Percentiles rank a stretch among this genome's conserved stretches.
Evolutionary conservation across 768 basidiomycete species (phyloP).

Genomic region (Lactarius akahatsu): DNA sequence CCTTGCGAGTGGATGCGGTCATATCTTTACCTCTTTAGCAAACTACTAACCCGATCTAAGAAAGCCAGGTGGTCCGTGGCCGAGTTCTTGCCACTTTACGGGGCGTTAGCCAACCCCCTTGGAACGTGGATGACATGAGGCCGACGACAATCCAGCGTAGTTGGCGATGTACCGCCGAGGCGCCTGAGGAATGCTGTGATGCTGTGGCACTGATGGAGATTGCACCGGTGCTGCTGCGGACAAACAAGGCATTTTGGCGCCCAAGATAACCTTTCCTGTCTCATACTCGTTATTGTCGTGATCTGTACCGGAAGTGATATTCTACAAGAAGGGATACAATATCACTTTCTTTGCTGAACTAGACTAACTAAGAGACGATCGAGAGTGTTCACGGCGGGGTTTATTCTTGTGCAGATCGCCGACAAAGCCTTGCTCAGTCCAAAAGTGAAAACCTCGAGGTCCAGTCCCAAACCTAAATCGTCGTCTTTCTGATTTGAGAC

Average conservation of each 20-base stretch:
- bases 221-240: background rate
- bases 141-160: constrained; percentile 25
- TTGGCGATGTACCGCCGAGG: constrained; percentile 12
- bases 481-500: background rate
- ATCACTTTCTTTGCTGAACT: constrained; percentile 11
- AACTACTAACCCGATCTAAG: constrained; percentile 6
- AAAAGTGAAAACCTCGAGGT: background rate
- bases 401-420: constrained; percentile 18
- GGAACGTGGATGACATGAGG: constrained; percentile 22
- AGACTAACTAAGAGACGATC: background rate
- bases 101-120: constrained; percentile 7
- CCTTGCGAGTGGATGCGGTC: constrained; percentile 1
- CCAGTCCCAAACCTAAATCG: constrained; percentile 1
- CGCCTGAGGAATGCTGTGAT: constrained; percentile 13
- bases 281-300: constrained; percentile 6
- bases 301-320: background rate
- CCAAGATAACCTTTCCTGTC: background rate
- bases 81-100: constrained; percentile 12
- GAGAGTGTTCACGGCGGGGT: background rate
- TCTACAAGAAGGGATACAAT: background rate
- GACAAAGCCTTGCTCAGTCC: constrained; percentile 1
- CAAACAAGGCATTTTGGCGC: constrained; percentile 15
- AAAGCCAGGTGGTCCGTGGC: constrained; percentile 4
- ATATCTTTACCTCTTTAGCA: constrained; percentile 6
- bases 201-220: constrained; percentile 9